Base-by-base conservation (phyloP, 129 eudicot species). In the Rutidosis leptorrhynchoides region DNA sequence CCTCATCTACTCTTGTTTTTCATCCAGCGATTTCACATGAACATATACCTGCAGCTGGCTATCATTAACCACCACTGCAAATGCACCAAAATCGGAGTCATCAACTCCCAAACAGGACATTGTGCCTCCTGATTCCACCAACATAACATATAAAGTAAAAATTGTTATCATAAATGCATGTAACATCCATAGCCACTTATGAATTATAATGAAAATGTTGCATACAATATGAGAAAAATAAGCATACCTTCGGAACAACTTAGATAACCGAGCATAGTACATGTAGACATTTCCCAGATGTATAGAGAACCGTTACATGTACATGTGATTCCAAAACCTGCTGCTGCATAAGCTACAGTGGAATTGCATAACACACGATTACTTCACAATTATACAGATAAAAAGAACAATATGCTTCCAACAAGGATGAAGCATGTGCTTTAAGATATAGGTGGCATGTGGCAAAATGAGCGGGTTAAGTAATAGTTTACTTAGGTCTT, bases 261-360 rank as follows among this genome's bases (percentile, higher is more conserved):
- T 59, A 93, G 62, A 71, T 59, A 77, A 19, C 74, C 83, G 19
- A 88, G 70, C 75, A 68, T 86, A 29, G 49, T 62, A 54, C 99
- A 95, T 19, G 95, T 80, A 19, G 95, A 71, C 77, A 93, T 52
- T 46, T 93, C 99, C 96, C 96, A 93, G 65, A 86, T 70, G 79
- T 82, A 82, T n/a, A 87, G 83, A 45, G 51, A 82, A 30, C 95
- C 95, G 23, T 86, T 87, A 48, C 67, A 33, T 60, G 84, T 89
- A 57, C 87, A 87, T 28, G 89, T 77, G 45, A 89, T 80, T 63
- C 99, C 99, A 75, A 78, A 82, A 63, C 90, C 95, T 75, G 79
- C 83, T 68, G 94, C 69, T 61, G 82, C 73, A 74, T 87, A 91
- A 48, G 77, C 80, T 55, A 79, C 76, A 24, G 83, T 72, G 78